Base-by-base conservation (phyloP, 805 yeast genomes). In the Jamesozyma piceae region DNA sequence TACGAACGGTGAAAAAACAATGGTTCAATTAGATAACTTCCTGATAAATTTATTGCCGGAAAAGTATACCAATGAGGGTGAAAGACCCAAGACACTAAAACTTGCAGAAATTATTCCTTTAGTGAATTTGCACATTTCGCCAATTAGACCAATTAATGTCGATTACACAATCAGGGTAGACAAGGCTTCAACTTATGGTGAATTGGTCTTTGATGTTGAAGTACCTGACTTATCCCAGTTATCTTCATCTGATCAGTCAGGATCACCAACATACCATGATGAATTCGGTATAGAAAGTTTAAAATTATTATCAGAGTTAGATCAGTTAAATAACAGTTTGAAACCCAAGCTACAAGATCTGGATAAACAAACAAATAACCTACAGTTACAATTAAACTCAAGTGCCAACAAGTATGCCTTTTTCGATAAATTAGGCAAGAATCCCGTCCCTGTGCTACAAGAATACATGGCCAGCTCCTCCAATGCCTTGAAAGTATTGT, bases 391-490 rank as follows among this genome's bases (percentile, higher is more conserved):
- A 55, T 64, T 78, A 33, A 72, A 75, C 52, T 66, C 67, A 31
- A 64, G 73, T 14, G 68, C 75, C 61, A 70, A 80, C 47, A 83
- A 87, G 58, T 81, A 84, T 47, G 82, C 78, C 44, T 92, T 92
- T 63, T 90, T 83, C 64, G 66, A 76, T 28, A 78, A 79, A 48
- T 68, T 92, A 46, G 71, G 84, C 33, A 72, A 80, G 37, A 78
- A 89, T 55, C 97, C 98, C 0, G 81, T 79, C 3, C 72, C 72
- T 20, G 85, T 87, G 53, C 65, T 92, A 51, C 70, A 80, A 43
- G 72, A 77, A 40, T 84, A 95, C 75, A 69, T 80, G 47, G 82
- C 79, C 35, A 80, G 87, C 35, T 95, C 92, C 61, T 71, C 87
- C 14, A 85, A 87, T 46, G 84, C 90, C 38, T 71, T 92, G 55